Evolutionary conservation across 2,329 filamentous ascomycete species (phyloP).

Genomic region (Penicillium sp.): DNA sequence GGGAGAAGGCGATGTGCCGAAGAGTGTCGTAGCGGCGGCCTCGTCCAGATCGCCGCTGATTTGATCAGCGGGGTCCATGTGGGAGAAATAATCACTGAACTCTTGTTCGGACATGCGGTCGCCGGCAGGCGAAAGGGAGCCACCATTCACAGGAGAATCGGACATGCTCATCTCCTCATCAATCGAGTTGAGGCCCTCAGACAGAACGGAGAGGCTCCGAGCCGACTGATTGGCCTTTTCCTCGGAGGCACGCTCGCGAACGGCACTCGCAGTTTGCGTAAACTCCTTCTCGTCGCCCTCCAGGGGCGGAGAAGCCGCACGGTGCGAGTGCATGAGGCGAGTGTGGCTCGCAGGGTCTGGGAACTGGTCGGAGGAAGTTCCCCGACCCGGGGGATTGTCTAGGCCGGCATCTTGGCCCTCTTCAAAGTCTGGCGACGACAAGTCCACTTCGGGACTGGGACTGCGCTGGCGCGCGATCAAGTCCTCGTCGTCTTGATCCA

Average conservation of each 20-base stretch:
- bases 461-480: constrained; percentile 64
- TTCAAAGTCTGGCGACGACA: constrained; percentile 85
- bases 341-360: constrained; percentile 59
- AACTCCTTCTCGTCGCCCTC: constrained; percentile 97
- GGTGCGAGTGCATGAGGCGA: constrained; percentile 62
- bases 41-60: constrained; percentile 35
- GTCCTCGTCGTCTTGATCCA: constrained; percentile 72
- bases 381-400: constrained; percentile 61
- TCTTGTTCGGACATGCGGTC: constrained; percentile 35
- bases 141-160: constrained; percentile 36
- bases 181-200: constrained; percentile 49
- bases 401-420: constrained; percentile 59
- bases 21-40: constrained; percentile 38
- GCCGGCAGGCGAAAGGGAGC: constrained; percentile 33
- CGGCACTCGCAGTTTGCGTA: constrained; percentile 86
- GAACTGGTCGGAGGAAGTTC: constrained; percentile 58
- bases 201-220: constrained; percentile 37
- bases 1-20: constrained; percentile 47
- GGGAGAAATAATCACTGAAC: constrained; percentile 41
- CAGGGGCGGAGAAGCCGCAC: constrained; percentile 81
- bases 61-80: constrained; percentile 28
- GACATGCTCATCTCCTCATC: constrained; percentile 34
- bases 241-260: constrained; percentile 61
- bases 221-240: constrained; percentile 35
- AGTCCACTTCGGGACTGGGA: constrained; percentile 88